A percentile compares a stretch with the other conserved stretches of the same genome.
Conservation (phyloP, 495 filamentous ascomycete genomes). For the Penicillium cataractarum region DNA sequence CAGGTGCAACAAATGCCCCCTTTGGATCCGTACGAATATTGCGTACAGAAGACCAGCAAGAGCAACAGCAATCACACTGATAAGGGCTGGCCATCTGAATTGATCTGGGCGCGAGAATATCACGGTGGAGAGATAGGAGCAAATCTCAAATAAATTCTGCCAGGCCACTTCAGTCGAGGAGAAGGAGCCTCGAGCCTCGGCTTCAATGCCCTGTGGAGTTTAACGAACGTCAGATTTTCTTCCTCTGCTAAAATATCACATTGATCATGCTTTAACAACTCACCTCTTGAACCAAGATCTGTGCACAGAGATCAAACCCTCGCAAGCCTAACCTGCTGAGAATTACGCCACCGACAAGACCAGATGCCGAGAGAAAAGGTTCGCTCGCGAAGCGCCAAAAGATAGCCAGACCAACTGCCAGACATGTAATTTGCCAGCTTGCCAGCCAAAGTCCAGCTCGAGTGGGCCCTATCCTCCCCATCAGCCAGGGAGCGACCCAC, state of each 20-base stretch:
- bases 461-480: slow-evolving; percentile 49
- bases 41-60: slow-evolving; percentile 50
- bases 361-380: slow-evolving; percentile 39
- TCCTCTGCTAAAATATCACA: background rate
- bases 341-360: slow-evolving; percentile 45
- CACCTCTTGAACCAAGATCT: slow-evolving; percentile 60
- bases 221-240: background rate
- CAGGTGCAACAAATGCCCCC: slow-evolving; percentile 59
- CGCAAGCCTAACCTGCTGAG: slow-evolving; percentile 59
- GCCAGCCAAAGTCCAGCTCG: slow-evolving; percentile 57
- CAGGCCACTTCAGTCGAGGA: slow-evolving; percentile 55
- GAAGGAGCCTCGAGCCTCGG: slow-evolving; percentile 50
- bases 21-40: slow-evolving; percentile 44
- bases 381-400: slow-evolving; percentile 31
- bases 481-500: slow-evolving; percentile 51
- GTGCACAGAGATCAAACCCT: slow-evolving; percentile 59
- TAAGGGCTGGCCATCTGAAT: slow-evolving; percentile 54
- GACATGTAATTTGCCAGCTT: slow-evolving; percentile 52
- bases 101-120: slow-evolving; percentile 50
- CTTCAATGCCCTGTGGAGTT: slow-evolving; percentile 45
- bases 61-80: slow-evolving; percentile 45
- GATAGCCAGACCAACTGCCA: slow-evolving; percentile 22
- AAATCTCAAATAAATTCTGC: slow-evolving; percentile 64
- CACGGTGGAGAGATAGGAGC: slow-evolving; percentile 55
- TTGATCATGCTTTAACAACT: slow-evolving; percentile 3